Base-by-base conservation (phyloP, 257 asterid genomes). In the Paraleonurus japonicus region DNA sequence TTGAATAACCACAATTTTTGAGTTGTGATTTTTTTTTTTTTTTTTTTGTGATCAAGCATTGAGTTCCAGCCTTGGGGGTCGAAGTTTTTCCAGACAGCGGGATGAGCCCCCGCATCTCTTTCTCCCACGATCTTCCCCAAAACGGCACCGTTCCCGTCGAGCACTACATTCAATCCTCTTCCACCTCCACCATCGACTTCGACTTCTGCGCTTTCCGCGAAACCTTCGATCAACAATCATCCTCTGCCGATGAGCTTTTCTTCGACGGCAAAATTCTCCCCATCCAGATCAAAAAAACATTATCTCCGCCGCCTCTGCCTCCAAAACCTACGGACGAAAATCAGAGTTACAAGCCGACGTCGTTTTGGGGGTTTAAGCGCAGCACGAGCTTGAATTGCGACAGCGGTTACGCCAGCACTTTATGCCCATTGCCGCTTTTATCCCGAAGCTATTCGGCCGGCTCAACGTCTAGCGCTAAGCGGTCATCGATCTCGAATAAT, bases 221-320 rank as follows among this genome's bases (percentile, higher is more conserved):
- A 27, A 87, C 79, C 67, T 80, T 81, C 71, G 88, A 78, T 32
- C 89, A 82, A 2, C 88, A 87, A 69, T 81, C 92, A 0, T 84
- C 96, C 62, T 82, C 95, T 19, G 98, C 97, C 26, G 97, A 90
- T 74, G 98, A 92, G 77, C 95, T 92, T 72, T 92, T 92, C 91
- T 85, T 35, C 73, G 86, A 87, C 41, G 97, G 98, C 7, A 92
- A 85, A 57, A 90, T 92, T 67, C 97, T 90, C 19, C 98, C 98
- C 0, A 80, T 86, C 27, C 85, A 86, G 74, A 85, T 90, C 58
- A 86, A 84, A 81, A 81, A 62, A 58, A 67, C 77, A 45, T 9
- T 81, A 4, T 67, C 81, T 5, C 81, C 82, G 7, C 76, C 78
- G 3, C 83, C 81, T 8, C 75, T 81, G 61, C 12, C 67, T 45